Evolutionary conservation across 129 eudicot genomes (phyloP).

Genomic region (Chrysanthemum seticuspe): DNA sequence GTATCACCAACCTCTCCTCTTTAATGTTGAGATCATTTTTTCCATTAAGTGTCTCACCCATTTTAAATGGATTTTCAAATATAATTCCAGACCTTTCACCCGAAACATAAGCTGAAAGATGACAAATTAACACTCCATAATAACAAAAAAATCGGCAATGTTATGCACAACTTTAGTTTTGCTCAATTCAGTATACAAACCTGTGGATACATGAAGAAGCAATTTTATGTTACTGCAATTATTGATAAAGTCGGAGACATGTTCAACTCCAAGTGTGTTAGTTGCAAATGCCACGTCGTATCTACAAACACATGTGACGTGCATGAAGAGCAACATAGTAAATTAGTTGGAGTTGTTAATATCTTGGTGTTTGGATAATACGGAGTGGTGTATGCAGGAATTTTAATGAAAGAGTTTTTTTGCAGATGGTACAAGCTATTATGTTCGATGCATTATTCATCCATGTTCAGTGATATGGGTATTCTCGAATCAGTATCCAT

Average conservation of each 20-base stretch:
- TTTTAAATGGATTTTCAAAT: too few species aligned
- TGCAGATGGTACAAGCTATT: too few species aligned
- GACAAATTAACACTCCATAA: neutral
- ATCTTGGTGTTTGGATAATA: too few species aligned
- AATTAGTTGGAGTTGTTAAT: too few species aligned
- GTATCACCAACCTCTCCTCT: slow-evolving; percentile 43
- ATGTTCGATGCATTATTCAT: too few species aligned
- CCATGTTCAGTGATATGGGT: too few species aligned
- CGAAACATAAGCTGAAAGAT: slow-evolving; percentile 54
- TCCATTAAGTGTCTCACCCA: too few species aligned
- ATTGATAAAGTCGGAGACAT: slow-evolving; percentile 13
- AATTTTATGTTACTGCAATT: slow-evolving; percentile 26
- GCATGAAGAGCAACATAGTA: too few species aligned
- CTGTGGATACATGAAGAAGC: slow-evolving; percentile 37
- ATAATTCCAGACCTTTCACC: slow-evolving; percentile 36
- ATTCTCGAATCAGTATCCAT: too few species aligned
- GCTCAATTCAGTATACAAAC: slow-evolving; percentile 1
- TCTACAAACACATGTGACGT: slow-evolving; percentile 10
- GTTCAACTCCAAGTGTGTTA: slow-evolving; percentile 27
- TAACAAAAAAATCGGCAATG: neutral
- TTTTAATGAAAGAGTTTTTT: too few species aligned
- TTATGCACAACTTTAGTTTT: neutral
- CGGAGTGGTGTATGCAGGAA: too few species aligned
- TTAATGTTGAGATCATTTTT: slow-evolving; percentile 41
- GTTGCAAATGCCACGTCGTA: slow-evolving; percentile 16